Base-by-base conservation (phyloP, 1,284 basidiomycete species). In the Cryptococcus sp. region DNA sequence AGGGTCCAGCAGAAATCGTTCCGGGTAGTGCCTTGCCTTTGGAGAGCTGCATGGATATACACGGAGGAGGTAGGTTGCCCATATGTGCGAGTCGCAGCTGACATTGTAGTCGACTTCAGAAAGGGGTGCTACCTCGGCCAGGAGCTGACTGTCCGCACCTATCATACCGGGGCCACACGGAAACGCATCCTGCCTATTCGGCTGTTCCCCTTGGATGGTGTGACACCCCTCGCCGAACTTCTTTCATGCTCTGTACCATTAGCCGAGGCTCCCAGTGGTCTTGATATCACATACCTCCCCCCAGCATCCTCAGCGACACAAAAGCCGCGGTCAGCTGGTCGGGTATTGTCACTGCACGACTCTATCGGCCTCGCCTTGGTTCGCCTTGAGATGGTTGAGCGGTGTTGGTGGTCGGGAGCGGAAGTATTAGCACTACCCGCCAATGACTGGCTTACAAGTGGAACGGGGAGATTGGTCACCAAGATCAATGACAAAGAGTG, bases 101-200 rank as follows among this genome's bases (percentile, higher is more conserved):
- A 16, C n/a, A 20, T 43, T 18, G 18, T 24, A 94, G 93, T 98
- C 67, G 93, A 98, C 76, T 97, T 97, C 74, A 82, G 89, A 49
- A 98, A 99, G 78, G 96, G 96, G 6, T 99, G 96, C 75, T 98
- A 98, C 71, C 86, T 98, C 1, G 96, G 96, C 3, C 96, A 99
- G 79, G 96, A 98, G 70, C 80, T 98, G 42, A 98, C 95, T 0
- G 94, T 97, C 2, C 84, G 96, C 33, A 98, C 95, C 21, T 95
- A 96, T 73, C 92, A 97, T 72, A 97, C 89, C 1, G 96, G 96
- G 7, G 84, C 89, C 15, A 81, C 97, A 24, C 82, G 96, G 56
- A 98, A 98, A 77, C 86, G 96, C 18, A 87, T 95, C 46, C 78
- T 95, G 8, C 93, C 94, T 2, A 83, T 97, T 1, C 70, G 80